phyloP scores from a whole-genome alignment of 2,329 filamentous ascomycete species.

The Colletotrichum magnum region DNA sequence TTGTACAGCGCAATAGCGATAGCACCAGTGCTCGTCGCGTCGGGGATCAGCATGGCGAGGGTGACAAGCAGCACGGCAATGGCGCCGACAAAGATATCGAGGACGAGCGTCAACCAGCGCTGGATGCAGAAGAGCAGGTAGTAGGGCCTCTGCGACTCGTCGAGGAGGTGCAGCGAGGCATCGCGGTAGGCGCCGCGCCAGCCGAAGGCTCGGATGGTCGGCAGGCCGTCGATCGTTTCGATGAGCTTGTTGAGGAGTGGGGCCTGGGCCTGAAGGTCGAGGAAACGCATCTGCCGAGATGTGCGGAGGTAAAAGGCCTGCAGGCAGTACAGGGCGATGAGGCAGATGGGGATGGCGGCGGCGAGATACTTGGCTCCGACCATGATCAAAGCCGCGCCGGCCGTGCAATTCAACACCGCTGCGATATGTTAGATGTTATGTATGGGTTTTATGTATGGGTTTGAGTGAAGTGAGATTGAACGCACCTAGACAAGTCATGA shows the following conservation, averaged over 20 bases:
- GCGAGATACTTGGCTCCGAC: conserved; percentile 61
- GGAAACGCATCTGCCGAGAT: conserved; percentile 67
- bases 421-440: background rate
- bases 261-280: conserved; percentile 69
- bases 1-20: conserved; percentile 50
- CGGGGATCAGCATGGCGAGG: conserved; percentile 18
- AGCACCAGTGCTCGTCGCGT: conserved; percentile 34
- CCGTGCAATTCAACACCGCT: conserved; percentile 15
- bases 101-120: conserved; percentile 62
- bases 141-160: conserved; percentile 47
- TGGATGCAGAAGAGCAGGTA: conserved; percentile 64
- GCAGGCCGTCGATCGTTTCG: conserved; percentile 52
- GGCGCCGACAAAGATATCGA: conserved; percentile 55
- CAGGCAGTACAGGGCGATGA: conserved; percentile 44
- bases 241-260: conserved; percentile 59
- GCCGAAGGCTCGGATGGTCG: conserved; percentile 48
- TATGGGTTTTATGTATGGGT: fast-evolving
- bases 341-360: conserved; percentile 58
- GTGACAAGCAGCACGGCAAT: conserved; percentile 43
- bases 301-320: conserved; percentile 59
- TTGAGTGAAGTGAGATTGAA: background rate
- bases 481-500: conserved; percentile 23
- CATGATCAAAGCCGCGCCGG: conserved; percentile 55
- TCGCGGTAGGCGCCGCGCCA: conserved; percentile 40
- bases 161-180: conserved; percentile 22